These are phyloP conservation scores for Pisolithus sp. DNA, from an alignment of 768 basidiomycete species.

Conservation along the genomic window DNA sequence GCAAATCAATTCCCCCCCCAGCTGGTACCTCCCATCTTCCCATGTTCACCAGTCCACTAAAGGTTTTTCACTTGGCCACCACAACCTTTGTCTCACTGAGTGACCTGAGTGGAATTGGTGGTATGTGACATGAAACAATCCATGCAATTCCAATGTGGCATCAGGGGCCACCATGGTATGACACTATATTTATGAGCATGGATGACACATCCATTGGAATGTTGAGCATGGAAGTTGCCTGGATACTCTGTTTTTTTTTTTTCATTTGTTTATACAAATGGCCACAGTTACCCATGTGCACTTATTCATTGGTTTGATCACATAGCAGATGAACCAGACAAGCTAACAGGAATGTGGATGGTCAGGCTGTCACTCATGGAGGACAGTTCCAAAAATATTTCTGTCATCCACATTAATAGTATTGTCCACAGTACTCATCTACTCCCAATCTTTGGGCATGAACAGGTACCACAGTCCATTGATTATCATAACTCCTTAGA, in stretches of 20 bases:
- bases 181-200: slow-evolving; percentile 23
- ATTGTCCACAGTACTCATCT: slow-evolving; percentile 13
- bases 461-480: slow-evolving; percentile 15
- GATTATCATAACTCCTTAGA: slow-evolving; percentile 17
- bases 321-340: slow-evolving; percentile 9
- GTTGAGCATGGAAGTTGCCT: slow-evolving; percentile 18
- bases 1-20: too few relatives aligned
- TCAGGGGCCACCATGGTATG: slow-evolving; percentile 18
- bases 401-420: slow-evolving; percentile 11
- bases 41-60: neutral
- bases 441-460: slow-evolving; percentile 11
- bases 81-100: neutral
- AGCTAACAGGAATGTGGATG: slow-evolving; percentile 18
- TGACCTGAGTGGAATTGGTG: slow-evolving; percentile 3
- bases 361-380: slow-evolving; percentile 8
- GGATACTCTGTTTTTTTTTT: slow-evolving; percentile 23
- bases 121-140: slow-evolving; percentile 27
- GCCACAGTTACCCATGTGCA: slow-evolving; percentile 11
- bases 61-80: neutral
- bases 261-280: neutral
- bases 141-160: slow-evolving; percentile 24
- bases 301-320: slow-evolving; percentile 17
- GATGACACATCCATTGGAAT: slow-evolving; percentile 17
- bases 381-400: neutral
- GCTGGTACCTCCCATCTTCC: neutral